Evolutionary conservation across 2,329 filamentous ascomycete species (phyloP).

Genomic region (Coniella vitis): DNA sequence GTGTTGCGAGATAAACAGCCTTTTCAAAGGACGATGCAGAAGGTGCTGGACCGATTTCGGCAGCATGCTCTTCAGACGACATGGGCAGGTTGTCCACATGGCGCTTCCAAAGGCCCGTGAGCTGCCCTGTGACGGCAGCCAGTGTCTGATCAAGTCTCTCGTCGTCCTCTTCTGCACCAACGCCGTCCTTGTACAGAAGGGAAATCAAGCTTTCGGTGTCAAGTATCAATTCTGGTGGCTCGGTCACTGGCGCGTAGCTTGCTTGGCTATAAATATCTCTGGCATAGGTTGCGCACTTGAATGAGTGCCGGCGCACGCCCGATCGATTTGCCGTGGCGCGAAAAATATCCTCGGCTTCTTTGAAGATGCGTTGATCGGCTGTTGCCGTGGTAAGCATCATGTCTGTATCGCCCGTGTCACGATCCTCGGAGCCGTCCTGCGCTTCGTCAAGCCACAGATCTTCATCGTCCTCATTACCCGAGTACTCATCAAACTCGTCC

Average conservation of each 20-base stretch:
- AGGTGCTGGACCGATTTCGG: constrained; percentile 59
- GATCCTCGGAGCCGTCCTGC: constrained; percentile 30
- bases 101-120: constrained; percentile 50
- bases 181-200: constrained; percentile 56
- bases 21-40: constrained; percentile 61
- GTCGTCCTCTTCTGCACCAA: constrained; percentile 48
- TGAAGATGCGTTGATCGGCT: constrained; percentile 44
- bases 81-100: constrained; percentile 42
- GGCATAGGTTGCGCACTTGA: constrained; percentile 63
- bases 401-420: constrained; percentile 39
- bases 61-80: constrained; percentile 46
- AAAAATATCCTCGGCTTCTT: constrained; percentile 50
- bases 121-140: constrained; percentile 43
- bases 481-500: constrained; percentile 21
- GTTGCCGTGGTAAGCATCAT: constrained; percentile 51
- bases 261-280: constrained; percentile 58
- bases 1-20: constrained; percentile 69
- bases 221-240: constrained; percentile 66
- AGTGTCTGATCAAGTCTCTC: constrained; percentile 51
- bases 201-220: constrained; percentile 66
- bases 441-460: constrained; percentile 46
- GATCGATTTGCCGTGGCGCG: constrained; percentile 44
- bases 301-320: constrained; percentile 39
- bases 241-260: constrained; percentile 54
- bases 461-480: constrained; percentile 24